Base-by-base conservation (phyloP, 768 basidiomycete genomes). In the Sporobolomyces phaffii region DNA sequence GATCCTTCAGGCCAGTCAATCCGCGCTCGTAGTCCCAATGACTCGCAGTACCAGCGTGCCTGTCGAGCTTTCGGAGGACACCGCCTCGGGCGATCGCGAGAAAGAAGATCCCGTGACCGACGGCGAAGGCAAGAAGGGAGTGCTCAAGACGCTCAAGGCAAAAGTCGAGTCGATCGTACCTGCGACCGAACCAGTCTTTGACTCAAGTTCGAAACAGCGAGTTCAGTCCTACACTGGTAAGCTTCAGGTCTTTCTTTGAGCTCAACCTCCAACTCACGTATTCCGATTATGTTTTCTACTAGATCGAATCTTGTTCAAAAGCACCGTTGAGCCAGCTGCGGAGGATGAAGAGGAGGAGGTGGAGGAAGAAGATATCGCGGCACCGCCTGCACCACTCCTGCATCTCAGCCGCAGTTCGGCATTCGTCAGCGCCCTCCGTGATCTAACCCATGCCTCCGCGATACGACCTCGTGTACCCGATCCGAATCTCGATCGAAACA, bases 291-390 rank as follows among this genome's bases (percentile, higher is more conserved):
- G 9, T 29, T 6, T 9, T 1, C 29, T 7, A n/a, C n/a, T n/a
- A 60, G 75, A 75, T 49, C 73, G 75, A 4, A 72, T 75, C 47
- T 66, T 75, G 18, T 74, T 64, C 56, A 72, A 72, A 51, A 54
- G 40, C 13, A 73, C 48, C 13, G 45, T 71, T 43, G 48, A 26
- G 0, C 43, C 48, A 0, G 56, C 50, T 1, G 26, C 31, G 8
- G 44, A 45, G 14, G 63, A 59, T 2, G 61, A 40, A 26, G 52
- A 57, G 18, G 59, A 48, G 17, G 26, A 51, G 26, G 26, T 22
- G 28, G 47, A 24, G 24, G 33, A 36, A 38, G 38, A 38, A 17
- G 38, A 38, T 17, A 38, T 38, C 38, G 10, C 38, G 38, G 10
- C 10, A 40, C 31, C 2, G 29, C 36, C 53, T 40, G 24, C 36